Base-by-base conservation (phyloP, 1,284 basidiomycete genomes). In the Athelia sp. region DNA sequence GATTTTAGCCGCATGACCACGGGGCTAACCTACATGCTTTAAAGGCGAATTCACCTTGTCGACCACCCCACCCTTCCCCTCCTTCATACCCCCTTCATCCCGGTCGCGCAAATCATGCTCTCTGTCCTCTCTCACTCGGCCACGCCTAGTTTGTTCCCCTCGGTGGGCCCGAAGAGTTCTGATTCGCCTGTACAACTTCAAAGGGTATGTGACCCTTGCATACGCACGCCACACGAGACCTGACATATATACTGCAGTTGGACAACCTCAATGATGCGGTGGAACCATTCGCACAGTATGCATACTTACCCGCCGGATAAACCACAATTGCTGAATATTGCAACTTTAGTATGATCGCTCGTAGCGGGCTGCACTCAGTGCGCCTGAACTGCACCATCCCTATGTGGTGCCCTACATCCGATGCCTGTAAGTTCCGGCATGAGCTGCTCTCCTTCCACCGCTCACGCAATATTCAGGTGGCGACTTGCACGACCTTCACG, bases 401-500 rank as follows among this genome's bases (percentile, higher is more conserved):
- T 3, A 85, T 81, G 24, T 82, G 79, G 73, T 77, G 71, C 46
- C 67, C 76, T 8, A 72, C 76, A 22, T 76, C 76, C 15, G 75
- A 79, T 55, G 73, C 71, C 48, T 83, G 84, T 83, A 58, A 53
- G 78, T 42, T 48, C 43, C 49, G 31, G 34, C 48, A 40, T 8
- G 15, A n/a, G 36, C 15, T 40, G 6, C 36, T 40, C 36, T 40
- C 21, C 32, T 2, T 38, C 49, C 36, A 49, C 44, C 45, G 26
- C 38, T 47, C 29, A 19, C 40, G 23, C 4, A n/a, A 22, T 22
- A 9, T 10, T 23, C 23, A 85, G 84, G 74, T 58, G 62, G 76
- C 54, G 83, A 85, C 62, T 70, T 89, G 48, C 71, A 88, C 64
- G 77, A 89, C 70, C 70, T 88, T 57, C 69, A 84, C 56, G 75